These are phyloP conservation scores for Neodidymelliopsis sp. DNA, from an alignment of 2,329 filamentous ascomycete genomes.

Conservation along the genomic window DNA sequence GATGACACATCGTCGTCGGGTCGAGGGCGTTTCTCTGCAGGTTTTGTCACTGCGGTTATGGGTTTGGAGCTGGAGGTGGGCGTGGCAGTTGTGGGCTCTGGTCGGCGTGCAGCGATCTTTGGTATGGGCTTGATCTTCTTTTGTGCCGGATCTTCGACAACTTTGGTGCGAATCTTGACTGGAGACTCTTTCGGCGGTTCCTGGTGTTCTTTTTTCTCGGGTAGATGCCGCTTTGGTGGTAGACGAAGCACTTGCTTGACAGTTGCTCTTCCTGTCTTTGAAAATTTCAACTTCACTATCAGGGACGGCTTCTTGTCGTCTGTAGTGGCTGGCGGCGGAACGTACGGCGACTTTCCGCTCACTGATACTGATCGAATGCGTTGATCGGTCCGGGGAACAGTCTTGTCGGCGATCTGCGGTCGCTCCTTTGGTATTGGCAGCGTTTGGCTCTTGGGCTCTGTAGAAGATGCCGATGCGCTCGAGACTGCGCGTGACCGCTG, in stretches of 20 bases:
- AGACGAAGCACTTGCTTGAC: slow-evolving; percentile 51
- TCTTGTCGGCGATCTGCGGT: slow-evolving; percentile 29
- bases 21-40: slow-evolving; percentile 47
- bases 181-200: slow-evolving; percentile 29
- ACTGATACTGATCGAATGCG: slow-evolving; percentile 37
- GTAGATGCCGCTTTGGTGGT: slow-evolving; percentile 33
- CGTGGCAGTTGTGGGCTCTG: slow-evolving; percentile 28
- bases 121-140: slow-evolving; percentile 41
- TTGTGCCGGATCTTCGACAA: slow-evolving; percentile 18
- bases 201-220: slow-evolving; percentile 39
- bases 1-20: slow-evolving; percentile 42
- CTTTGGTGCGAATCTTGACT: slow-evolving; percentile 28
- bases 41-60: slow-evolving; percentile 21
- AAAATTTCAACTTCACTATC: slow-evolving; percentile 61
- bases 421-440: slow-evolving; percentile 27
- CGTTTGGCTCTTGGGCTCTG: slow-evolving; percentile 40
- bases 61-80: slow-evolving; percentile 22
- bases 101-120: slow-evolving; percentile 36
- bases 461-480: slow-evolving; percentile 45
- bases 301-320: slow-evolving; percentile 35
- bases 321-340: slow-evolving; percentile 17
- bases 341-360: slow-evolving; percentile 36
- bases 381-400: slow-evolving; percentile 28
- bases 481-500: slow-evolving; percentile 47
- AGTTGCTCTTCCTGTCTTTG: slow-evolving; percentile 57